Percentiles rank a stretch among this genome's conserved stretches.
Conservation (phyloP, 208 protist genomes). For the Acanthamoeba quina region DNA sequence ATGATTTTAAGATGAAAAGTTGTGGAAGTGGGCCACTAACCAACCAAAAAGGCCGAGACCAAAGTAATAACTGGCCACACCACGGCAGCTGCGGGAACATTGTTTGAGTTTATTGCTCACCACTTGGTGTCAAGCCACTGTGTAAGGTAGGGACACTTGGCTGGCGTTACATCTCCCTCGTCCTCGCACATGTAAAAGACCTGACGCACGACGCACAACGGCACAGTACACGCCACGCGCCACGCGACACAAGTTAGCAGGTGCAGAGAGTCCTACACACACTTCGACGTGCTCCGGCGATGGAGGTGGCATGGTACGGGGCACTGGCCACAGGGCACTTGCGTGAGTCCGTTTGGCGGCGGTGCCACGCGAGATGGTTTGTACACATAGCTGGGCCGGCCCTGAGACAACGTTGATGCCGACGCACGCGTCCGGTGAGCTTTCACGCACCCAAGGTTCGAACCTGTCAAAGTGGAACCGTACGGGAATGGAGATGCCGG, state of each 20-base stretch:
- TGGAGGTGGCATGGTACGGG: slow-evolving; percentile 75
- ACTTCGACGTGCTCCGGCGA: not conserved
- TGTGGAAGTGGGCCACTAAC: no score
- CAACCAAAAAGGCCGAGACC: no score
- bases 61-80: no score
- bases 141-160: slow-evolving; percentile 82
- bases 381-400: slow-evolving; percentile 73
- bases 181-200: slow-evolving; percentile 82
- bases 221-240: not conserved
- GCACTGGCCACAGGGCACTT: slow-evolving; percentile 86
- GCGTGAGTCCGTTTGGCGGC: slow-evolving; percentile 78
- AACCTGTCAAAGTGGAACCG: not conserved
- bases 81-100: not conserved
- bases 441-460: not conserved
- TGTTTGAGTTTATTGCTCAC: not conserved
- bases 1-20: no score
- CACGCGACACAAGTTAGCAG: no score
- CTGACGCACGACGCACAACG: not conserved
- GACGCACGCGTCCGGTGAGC: not conserved
- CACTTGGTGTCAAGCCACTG: slow-evolving; percentile 81
- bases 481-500: slow-evolving; percentile 30
- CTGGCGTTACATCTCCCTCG: slow-evolving; percentile 81
- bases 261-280: no score
- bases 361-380: slow-evolving; percentile 74
- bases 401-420: not conserved